phyloP scores from a whole-genome alignment of 2,329 filamentous ascomycete species.

The Aureobasidium mangrovei region DNA sequence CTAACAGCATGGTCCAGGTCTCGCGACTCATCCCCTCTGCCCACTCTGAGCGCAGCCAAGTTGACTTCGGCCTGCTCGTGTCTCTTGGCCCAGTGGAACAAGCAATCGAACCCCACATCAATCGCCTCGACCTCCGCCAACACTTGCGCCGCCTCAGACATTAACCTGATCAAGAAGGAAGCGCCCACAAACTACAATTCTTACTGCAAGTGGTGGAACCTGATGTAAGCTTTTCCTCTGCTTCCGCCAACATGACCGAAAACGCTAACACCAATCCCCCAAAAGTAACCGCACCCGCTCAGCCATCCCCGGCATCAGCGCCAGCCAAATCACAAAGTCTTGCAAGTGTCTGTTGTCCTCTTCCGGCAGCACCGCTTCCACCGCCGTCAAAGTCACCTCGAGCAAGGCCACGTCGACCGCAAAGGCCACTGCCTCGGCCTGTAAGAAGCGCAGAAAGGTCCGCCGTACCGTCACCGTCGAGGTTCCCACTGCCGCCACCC shows the following conservation, averaged over 20 bases:
- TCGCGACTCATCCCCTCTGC: conserved; percentile 6
- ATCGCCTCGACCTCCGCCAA: neutral
- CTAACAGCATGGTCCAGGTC: neutral
- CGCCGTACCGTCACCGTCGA: conserved; percentile 10
- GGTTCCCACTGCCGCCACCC: neutral
- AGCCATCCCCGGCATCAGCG: conserved; percentile 2
- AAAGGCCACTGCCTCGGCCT: neutral
- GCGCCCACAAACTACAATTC: conserved; percentile 8
- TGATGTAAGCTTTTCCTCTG: neutral
- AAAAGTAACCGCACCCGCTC: conserved; percentile 1
- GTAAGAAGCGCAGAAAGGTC: conserved; percentile 12
- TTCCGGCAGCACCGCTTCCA: neutral
- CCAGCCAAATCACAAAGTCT: conserved; percentile 1
- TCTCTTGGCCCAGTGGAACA: conserved; percentile 3
- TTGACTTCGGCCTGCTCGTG: conserved; percentile 4
- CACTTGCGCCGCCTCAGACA: conserved; percentile 6
- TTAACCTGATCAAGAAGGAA: conserved; percentile 7
- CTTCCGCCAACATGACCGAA: too few species aligned
- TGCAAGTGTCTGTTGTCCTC: neutral
- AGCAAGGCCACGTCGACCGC: neutral
- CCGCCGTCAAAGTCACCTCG: neutral
- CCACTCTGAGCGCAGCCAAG: neutral
- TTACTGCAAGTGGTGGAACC: conserved; percentile 9
- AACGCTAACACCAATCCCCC: neutral
- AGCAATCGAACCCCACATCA: conserved; percentile 3